Base-by-base conservation (phyloP, 495 filamentous ascomycete genomes). In the Bacidia gigantensis region DNA sequence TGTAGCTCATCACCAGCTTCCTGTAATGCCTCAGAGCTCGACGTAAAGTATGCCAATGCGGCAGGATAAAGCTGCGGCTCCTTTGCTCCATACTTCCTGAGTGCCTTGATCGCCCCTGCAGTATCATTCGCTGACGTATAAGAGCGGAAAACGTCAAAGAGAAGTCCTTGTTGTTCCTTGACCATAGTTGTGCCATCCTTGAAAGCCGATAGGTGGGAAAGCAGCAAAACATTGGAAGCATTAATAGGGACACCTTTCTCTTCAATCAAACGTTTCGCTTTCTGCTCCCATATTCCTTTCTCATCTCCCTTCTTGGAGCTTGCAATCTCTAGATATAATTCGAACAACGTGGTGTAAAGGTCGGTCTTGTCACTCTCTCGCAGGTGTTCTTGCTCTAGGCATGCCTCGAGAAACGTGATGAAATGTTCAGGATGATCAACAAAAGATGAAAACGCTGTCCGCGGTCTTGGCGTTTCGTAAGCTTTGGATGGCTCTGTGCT, bases 61-160 rank as follows among this genome's bases (percentile, higher is more conserved):
- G 92, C 88, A 0, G 92, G 79, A 58, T 98, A 98, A 14, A 98
- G 77, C 56, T 93, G 84, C 0, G 93, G 92, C 59, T 96, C 92
- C 50, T 90, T 80, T 0, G 83, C 80, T 0, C 93, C 93, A 62
- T 98, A 98, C 65, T 92, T 93, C 44, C 77, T 77, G 41, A 98
- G 70, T 0, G 93, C 92, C 60, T 81, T 81, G 58, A 97, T 86
- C 7, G 90, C 89, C 35, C 92, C 92, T 9, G 76, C 73, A 0
- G 92, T 97, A 60, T 98, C 92, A 25, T 89, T 87, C 20, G 89
- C 89, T 0, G 88, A 82, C 3, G 90, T 96, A 64, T 95, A 96
- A 0, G 92, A 95, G 21, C 92, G 82, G 70, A 98, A 97, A 52
- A 98, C 96, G 64, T 98, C 93, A 42, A 90, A 89, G 12, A 83